phyloP scores from a whole-genome alignment of 2,329 filamentous ascomycete species.

The Arachnomyces sp. region DNA sequence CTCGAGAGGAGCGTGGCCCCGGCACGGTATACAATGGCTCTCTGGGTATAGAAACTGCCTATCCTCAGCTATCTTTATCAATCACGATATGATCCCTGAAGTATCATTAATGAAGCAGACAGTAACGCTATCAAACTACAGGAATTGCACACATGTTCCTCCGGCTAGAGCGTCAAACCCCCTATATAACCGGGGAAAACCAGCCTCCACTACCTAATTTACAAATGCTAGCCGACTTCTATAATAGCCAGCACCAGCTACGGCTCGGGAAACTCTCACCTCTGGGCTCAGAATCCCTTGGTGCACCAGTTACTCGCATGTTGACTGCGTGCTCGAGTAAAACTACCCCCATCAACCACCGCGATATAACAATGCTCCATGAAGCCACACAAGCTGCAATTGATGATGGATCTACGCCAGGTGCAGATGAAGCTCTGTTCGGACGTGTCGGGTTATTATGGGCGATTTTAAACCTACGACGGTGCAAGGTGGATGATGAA shows the following conservation, averaged over 20 bases:
- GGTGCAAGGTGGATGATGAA: slow-evolving; percentile 16
- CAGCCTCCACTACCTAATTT: slow-evolving; percentile 18
- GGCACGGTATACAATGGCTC: slow-evolving; percentile 25
- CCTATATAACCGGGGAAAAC: slow-evolving; percentile 15
- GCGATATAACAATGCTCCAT: slow-evolving; percentile 22
- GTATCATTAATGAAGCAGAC: background rate
- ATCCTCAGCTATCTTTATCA: background rate
- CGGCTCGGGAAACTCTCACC: slow-evolving; percentile 25
- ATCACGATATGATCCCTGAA: background rate
- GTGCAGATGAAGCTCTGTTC: slow-evolving; percentile 32
- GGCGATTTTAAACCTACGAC: slow-evolving; percentile 27
- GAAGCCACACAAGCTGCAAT: slow-evolving; percentile 23
- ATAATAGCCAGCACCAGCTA: slow-evolving; percentile 3
- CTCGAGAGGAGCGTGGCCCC: slow-evolving; percentile 14
- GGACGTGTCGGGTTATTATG: slow-evolving; percentile 32
- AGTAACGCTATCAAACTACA: slow-evolving; percentile 10
- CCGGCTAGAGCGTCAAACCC: slow-evolving; percentile 28
- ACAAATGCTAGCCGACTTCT: slow-evolving; percentile 17
- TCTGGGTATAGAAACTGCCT: slow-evolving; percentile 20
- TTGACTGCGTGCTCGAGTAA: slow-evolving; percentile 12
- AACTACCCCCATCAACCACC: slow-evolving; percentile 8
- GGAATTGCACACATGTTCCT: slow-evolving; percentile 31
- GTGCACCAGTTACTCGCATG: slow-evolving; percentile 22
- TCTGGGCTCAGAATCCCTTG: slow-evolving; percentile 23
- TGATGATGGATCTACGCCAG: slow-evolving; percentile 22